Evolutionary conservation across 345 rosid genomes (phyloP).

Genomic region (Sisymbrium altissimum): DNA sequence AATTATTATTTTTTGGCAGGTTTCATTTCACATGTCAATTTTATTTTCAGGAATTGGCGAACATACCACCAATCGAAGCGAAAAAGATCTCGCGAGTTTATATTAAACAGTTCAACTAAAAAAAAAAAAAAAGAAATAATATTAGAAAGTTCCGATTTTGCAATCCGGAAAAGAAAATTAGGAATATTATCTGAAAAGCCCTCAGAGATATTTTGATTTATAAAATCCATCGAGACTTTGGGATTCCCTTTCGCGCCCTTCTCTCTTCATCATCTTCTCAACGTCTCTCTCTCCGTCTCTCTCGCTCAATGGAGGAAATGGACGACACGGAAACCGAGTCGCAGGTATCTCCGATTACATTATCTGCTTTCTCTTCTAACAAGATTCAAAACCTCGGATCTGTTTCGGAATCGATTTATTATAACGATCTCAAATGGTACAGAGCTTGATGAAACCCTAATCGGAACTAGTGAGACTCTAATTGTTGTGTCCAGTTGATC

Average conservation of each 20-base stretch:
- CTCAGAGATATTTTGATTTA: not conserved
- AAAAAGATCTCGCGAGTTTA: no score
- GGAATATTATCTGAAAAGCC: no score
- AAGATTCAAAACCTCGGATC: not conserved
- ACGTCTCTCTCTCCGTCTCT: not conserved
- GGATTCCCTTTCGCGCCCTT: constrained; percentile 17
- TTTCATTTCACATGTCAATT: no score
- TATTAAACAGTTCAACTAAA: no score
- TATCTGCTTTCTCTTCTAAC: not conserved
- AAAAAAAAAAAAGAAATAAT: no score
- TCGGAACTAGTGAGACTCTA: constrained; percentile 11
- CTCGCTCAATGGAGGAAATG: constrained; percentile 50
- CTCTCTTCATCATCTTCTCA: constrained; percentile 14
- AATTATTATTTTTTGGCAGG: no score
- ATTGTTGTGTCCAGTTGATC: constrained; percentile 7
- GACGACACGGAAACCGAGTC: constrained; percentile 63
- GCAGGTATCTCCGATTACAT: constrained; percentile 45
- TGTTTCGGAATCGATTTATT: not conserved
- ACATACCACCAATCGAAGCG: no score
- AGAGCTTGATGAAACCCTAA: constrained; percentile 2
- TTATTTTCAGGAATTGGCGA: no score
- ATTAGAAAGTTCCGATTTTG: no score
- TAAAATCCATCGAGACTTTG: not conserved
- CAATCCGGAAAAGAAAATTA: no score
- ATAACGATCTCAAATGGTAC: not conserved